Percentiles rank a stretch among this genome's conserved stretches.
These are phyloP conservation scores for Singerocomus rubriflavus DNA, from an alignment of 1,284 basidiomycete genomes.

Conservation along the genomic window DNA sequence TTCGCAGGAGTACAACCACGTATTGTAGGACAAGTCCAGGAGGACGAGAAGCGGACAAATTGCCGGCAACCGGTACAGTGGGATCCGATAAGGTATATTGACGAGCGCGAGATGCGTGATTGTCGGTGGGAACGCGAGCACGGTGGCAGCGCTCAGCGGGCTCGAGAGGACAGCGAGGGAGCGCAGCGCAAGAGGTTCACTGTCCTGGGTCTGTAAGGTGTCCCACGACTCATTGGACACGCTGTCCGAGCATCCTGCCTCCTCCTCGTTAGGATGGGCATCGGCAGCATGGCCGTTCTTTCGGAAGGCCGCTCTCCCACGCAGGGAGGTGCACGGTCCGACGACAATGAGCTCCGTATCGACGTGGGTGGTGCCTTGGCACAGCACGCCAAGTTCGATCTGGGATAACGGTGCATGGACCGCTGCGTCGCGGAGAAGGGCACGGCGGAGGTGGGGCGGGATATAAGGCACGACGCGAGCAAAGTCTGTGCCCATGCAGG, in stretches of 20 bases:
- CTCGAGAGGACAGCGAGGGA: slow-evolving; percentile 40
- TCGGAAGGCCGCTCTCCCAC: slow-evolving; percentile 42
- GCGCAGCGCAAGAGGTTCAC: slow-evolving; percentile 33
- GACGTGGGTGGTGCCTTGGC: slow-evolving; percentile 47
- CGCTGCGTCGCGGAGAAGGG: slow-evolving; percentile 54
- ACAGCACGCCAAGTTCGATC: slow-evolving; percentile 46
- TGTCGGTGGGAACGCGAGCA: slow-evolving; percentile 53
- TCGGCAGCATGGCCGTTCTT: background rate
- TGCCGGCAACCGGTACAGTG: slow-evolving; percentile 53
- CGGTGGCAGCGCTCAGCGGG: slow-evolving; percentile 33
- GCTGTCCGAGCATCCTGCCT: background rate
- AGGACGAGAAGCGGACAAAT: slow-evolving; percentile 61
- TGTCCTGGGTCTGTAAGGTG: slow-evolving; percentile 10
- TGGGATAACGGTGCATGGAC: slow-evolving; percentile 51
- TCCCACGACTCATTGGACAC: slow-evolving; percentile 24
- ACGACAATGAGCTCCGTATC: slow-evolving; percentile 62
- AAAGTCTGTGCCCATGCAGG: slow-evolving; percentile 28
- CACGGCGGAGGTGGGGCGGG: slow-evolving; percentile 53
- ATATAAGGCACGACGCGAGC: slow-evolving; percentile 48
- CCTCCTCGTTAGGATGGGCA: background rate
- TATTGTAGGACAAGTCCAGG: slow-evolving; percentile 66
- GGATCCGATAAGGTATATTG: slow-evolving; percentile 40
- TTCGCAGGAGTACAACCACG: slow-evolving; percentile 45
- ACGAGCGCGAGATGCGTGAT: slow-evolving; percentile 58
- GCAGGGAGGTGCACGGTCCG: slow-evolving; percentile 47